Percentiles rank a stretch among this genome's conserved stretches.
Evolutionary conservation across 106 monocot genomes (phyloP).

Genomic region (Apostasia ramifera): DNA sequence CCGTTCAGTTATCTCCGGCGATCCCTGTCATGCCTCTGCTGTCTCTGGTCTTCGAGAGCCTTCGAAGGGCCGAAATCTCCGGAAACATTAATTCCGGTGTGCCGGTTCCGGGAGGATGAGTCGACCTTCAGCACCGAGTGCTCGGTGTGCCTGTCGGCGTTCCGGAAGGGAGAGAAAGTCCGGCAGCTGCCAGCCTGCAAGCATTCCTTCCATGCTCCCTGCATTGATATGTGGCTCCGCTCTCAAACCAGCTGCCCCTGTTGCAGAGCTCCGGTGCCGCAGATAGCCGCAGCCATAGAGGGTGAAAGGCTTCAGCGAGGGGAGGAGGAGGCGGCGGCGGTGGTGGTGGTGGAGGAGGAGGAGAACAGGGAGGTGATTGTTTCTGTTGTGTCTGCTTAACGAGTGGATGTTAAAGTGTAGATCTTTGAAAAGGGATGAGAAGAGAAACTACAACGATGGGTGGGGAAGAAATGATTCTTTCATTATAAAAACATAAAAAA

Average conservation of each 20-base stretch:
- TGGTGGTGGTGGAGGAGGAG: background rate
- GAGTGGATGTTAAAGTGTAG: background rate
- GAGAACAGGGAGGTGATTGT: background rate
- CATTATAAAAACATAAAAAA: no score
- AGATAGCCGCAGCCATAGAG: background rate
- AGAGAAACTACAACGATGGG: no score
- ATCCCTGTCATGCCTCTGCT: background rate
- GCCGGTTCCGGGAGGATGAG: background rate
- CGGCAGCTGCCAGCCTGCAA: constrained; percentile 16
- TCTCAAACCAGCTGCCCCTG: constrained; percentile 13
- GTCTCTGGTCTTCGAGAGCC: background rate
- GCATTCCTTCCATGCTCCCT: constrained; percentile 16
- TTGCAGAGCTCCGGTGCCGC: constrained; percentile 7
- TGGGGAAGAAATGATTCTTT: no score
- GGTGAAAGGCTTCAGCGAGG: background rate
- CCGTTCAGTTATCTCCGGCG: background rate
- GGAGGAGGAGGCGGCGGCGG: background rate
- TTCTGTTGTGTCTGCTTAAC: background rate
- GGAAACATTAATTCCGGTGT: background rate
- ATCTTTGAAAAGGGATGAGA: no score
- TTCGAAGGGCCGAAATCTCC: background rate
- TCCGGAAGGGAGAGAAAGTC: constrained; percentile 15
- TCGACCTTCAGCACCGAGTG: constrained; percentile 11
- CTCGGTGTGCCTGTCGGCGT: constrained; percentile 16
- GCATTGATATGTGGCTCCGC: constrained; percentile 14